Base-by-base conservation (phyloP, 257 asterid species). In the Jasminum sambac region DNA sequence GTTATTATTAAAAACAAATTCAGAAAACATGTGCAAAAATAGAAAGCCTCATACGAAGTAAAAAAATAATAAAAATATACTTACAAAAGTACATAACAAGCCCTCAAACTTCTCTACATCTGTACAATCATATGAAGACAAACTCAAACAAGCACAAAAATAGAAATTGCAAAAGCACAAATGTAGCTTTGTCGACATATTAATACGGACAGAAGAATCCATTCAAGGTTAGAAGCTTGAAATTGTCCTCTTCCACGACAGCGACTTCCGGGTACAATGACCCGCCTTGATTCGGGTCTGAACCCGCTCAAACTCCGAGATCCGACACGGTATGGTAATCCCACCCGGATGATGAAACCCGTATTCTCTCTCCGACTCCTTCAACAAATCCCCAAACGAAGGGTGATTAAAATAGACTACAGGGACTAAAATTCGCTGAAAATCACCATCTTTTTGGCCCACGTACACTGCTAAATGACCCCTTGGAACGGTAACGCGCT, bases 291-390 rank as follows among this genome's bases (percentile, higher is more conserved):
- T 79, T 67, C 78, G 69, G 48, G 74, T 72, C 71, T 69, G 76
- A 62, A 80, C 74, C 44, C 41, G 67, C 81, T 80, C 77, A 66
- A 80, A 72, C 63, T 80, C 84, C 26, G 84, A 73, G 37, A 76
- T 34, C 72, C 74, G 74, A 62, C 84, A 76, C 12, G 84, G 84
- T 21, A 80, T 70, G 26, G 71, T 71, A 50, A 80, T 80, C 59
- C 81, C 84, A 34, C 84, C 81, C 21, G 84, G 57, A 58, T 80
- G 84, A 73, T 80, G 64, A 41, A 68, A 76, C 71, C 84, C 84
- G 71, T 64, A 80, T 39, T 55, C 81, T 57, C 60, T 66, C 36
- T 80, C 84, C 1, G 84, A 75, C 12, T 74, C 76, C 17, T 39
- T 73, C 63, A 80, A 60, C 64, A 80, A 66, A 37, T 80, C 67